Percentiles rank a stretch among this genome's conserved stretches.
These are phyloP conservation scores for Chiua virens DNA, from an alignment of 768 basidiomycete species.

Conservation along the genomic window DNA sequence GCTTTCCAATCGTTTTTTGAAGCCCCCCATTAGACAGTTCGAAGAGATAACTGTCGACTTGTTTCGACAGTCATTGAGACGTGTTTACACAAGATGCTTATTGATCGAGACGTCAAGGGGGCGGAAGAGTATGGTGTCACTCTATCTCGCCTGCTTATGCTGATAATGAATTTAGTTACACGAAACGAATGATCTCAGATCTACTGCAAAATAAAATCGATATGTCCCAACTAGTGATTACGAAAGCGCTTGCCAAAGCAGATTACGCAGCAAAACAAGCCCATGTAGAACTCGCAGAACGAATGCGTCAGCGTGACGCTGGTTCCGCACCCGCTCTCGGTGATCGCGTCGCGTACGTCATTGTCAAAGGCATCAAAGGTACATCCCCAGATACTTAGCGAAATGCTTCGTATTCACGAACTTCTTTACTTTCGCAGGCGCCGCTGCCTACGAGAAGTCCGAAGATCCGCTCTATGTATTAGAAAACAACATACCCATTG, in stretches of 20 bases:
- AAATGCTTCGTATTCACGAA: neutral
- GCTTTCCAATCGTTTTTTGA: neutral
- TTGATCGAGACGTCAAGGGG: slow-evolving; percentile 89
- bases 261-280: slow-evolving; percentile 97
- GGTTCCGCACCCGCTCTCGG: slow-evolving; percentile 97
- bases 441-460: slow-evolving; percentile 97
- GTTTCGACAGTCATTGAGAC: slow-evolving; percentile 98
- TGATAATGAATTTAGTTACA: slow-evolving; percentile 60
- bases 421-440: slow-evolving; percentile 49
- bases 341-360: slow-evolving; percentile 98
- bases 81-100: slow-evolving; percentile 96
- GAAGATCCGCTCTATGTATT: slow-evolving; percentile 97
- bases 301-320: slow-evolving; percentile 96
- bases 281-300: slow-evolving; percentile 91
- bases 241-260: slow-evolving; percentile 90
- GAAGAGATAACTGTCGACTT: slow-evolving; percentile 97
- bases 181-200: slow-evolving; percentile 91
- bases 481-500: slow-evolving; percentile 97
- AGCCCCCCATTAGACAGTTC: slow-evolving; percentile 69
- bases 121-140: slow-evolving; percentile 74
- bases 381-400: neutral
- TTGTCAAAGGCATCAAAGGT: slow-evolving; percentile 96
- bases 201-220: slow-evolving; percentile 95
- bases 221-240: slow-evolving; percentile 99
- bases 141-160: slow-evolving; percentile 7